Conservation (phyloP, 2,329 filamentous ascomycete species). For the Ceratocystis eucalypticola region DNA sequence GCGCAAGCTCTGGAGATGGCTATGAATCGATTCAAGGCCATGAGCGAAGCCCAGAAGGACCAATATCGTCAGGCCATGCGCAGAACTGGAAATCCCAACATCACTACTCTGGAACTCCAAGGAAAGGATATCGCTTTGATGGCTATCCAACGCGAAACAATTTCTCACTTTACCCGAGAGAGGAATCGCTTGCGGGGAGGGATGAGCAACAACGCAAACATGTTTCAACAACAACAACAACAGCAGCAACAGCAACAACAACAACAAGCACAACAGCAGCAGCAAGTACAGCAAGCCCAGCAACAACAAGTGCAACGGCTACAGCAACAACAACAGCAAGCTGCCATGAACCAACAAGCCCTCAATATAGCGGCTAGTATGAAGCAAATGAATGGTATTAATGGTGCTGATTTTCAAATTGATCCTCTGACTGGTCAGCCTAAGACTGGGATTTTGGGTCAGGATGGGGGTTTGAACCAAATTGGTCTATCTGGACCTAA, state of each 20-base stretch:
- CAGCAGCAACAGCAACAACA: constrained; percentile 25
- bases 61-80: not conserved
- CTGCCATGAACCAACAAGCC: constrained; percentile 26
- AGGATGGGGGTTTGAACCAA: constrained; percentile 1
- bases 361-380: constrained; percentile 30
- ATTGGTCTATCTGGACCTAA: constrained; percentile 7
- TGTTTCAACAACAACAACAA: constrained; percentile 22
- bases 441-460: not conserved
- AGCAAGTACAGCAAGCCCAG: constrained; percentile 27
- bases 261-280: constrained; percentile 3
- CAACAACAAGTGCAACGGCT: constrained; percentile 24
- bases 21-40: not conserved
- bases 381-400: constrained; percentile 39
- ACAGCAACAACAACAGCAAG: constrained; percentile 26
- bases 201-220: not conserved
- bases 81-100: not conserved
- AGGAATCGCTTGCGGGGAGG: not conserved
- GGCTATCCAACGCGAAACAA: constrained; percentile 2
- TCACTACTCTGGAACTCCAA: not conserved
- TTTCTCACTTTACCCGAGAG: not conserved
- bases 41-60: constrained; percentile 11
- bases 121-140: constrained; percentile 8
- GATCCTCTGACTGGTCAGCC: constrained; percentile 1
- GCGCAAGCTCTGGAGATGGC: not conserved
- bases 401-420: constrained; percentile 24